Evolutionary conservation across 2,329 filamentous ascomycete genomes (phyloP).

Genomic region (Xylariomycetidae sp.): DNA sequence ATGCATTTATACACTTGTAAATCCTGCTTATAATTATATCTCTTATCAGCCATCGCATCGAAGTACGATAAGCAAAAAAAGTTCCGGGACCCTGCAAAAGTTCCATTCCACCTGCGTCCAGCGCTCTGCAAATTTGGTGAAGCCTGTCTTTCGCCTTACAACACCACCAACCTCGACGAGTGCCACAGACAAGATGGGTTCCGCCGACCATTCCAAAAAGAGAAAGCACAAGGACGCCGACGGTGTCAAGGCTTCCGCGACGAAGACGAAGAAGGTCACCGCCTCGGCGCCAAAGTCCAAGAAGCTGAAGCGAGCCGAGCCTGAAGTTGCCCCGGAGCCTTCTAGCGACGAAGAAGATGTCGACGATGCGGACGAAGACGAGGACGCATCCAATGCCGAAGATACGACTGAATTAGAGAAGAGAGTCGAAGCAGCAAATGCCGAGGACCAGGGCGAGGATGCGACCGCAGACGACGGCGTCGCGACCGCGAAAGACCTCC

Average conservation of each 20-base stretch:
- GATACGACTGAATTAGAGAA: conserved; percentile 11
- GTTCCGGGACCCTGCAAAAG: background rate
- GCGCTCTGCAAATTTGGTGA: background rate
- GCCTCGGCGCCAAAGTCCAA: conserved; percentile 32
- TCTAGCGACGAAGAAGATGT: conserved; percentile 15
- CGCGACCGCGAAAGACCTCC: conserved; percentile 34
- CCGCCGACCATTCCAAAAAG: conserved; percentile 34
- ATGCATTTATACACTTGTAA: too few relatives aligned
- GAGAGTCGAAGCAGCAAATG: conserved; percentile 9
- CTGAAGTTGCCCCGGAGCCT: conserved; percentile 15
- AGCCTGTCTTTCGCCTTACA: background rate
- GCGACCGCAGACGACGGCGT: conserved; percentile 23
- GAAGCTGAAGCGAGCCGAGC: conserved; percentile 33
- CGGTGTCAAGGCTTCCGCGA: conserved; percentile 21
- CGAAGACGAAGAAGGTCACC: conserved; percentile 21
- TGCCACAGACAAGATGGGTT: conserved; percentile 22
- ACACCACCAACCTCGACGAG: conserved; percentile 2
- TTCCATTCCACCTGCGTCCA: conserved; percentile 5
- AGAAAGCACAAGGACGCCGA: conserved; percentile 32
- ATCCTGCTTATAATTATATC: too few relatives aligned
- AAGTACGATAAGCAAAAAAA: conserved; percentile 2
- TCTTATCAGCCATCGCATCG: too few relatives aligned
- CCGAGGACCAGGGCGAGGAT: conserved; percentile 12
- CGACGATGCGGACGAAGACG: conserved; percentile 12
- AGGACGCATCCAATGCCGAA: conserved; percentile 18